Base-by-base conservation (phyloP, 139 green algal species). In the Gonium pectorale region DNA sequence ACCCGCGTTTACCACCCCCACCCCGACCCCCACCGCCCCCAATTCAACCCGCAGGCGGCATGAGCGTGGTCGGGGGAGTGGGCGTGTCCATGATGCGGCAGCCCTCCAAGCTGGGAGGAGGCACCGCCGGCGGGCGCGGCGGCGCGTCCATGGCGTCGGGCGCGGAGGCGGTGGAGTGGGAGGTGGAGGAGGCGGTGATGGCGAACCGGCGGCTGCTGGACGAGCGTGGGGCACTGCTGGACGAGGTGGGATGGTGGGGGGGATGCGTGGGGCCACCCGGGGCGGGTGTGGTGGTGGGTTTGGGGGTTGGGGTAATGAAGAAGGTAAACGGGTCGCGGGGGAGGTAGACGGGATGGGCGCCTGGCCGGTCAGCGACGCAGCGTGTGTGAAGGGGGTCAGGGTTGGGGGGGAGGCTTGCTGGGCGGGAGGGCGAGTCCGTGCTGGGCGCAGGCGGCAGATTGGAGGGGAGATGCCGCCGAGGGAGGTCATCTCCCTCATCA, bases 161-260 rank as follows among this genome's bases (percentile, higher is more conserved):
- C n/a, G 40, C 31, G 17, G 70, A 64, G 2, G 4, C 31, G 31
- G 46, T 79, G 44, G 79, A 85, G 79, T 26, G 43, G 73, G 74
- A 90, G 46, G 62, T 90, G 74, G 86, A 90, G 81, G 82, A 86
- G 49, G 24, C 51, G 33, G 44, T 90, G 27, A 52, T 90, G 52
- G 60, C 43, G 26, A 86, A 90, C 81, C 56, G 87, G 29, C 49
- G 87, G 31, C 13, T 67, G 29, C 60, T 84, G 60, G 81, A 90
- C 59, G 81, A 75, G 6, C 41, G 75, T 0, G 62, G 66, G 4
- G 49, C 59, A 38, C 66, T 90, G 59, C 62, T 90, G 63, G 87
- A 90, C 1, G 87, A 90, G 80, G 81, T 90, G 49, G 43, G 52
- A 24, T 8, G 13, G 27, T 29, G 27, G 8, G n/a, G 33, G 19